phyloP scores from a whole-genome alignment of 2,329 filamentous ascomycete genomes.

The Fusarium sp. region DNA sequence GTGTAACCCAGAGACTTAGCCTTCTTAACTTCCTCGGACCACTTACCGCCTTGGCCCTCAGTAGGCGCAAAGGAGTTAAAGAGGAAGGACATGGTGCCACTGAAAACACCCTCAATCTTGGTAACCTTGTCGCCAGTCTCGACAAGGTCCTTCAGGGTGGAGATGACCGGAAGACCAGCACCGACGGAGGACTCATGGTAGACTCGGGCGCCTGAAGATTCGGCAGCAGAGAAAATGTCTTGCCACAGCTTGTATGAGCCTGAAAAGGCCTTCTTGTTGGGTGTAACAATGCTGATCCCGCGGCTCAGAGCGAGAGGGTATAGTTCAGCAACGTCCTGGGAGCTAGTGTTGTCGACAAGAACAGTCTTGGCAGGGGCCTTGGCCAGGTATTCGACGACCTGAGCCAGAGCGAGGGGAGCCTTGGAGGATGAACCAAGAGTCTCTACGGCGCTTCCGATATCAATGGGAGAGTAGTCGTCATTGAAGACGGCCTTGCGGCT shows the following conservation, averaged over 20 bases:
- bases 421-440: slow-evolving; percentile 74
- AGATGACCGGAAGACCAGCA: slow-evolving; percentile 92
- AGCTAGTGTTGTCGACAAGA: slow-evolving; percentile 96
- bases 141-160: slow-evolving; percentile 92
- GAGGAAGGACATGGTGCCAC: slow-evolving; percentile 96
- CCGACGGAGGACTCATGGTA: slow-evolving; percentile 97
- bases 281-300: slow-evolving; percentile 92
- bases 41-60: slow-evolving; percentile 79
- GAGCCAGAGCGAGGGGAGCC: slow-evolving; percentile 74
- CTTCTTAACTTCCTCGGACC: slow-evolving; percentile 91
- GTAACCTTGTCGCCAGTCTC: slow-evolving; percentile 92
- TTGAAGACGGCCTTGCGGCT: slow-evolving; percentile 86
- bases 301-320: slow-evolving; percentile 86
- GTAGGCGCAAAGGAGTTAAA: slow-evolving; percentile 97
- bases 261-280: slow-evolving; percentile 99
- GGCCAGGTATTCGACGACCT: slow-evolving; percentile 83
- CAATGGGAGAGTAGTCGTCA: slow-evolving; percentile 76
- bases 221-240: slow-evolving; percentile 83
- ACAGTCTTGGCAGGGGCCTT: slow-evolving; percentile 83
- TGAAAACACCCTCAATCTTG: slow-evolving; percentile 97
- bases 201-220: slow-evolving; percentile 79
- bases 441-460: slow-evolving; percentile 71
- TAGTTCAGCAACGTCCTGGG: slow-evolving; percentile 82
- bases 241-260: slow-evolving; percentile 85
- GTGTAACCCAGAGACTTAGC: slow-evolving; percentile 95